A percentile compares a stretch with the other conserved stretches of the same genome.
Conservation (phyloP, 176 grass and related monocot species). For the Oryza australiensis region DNA sequence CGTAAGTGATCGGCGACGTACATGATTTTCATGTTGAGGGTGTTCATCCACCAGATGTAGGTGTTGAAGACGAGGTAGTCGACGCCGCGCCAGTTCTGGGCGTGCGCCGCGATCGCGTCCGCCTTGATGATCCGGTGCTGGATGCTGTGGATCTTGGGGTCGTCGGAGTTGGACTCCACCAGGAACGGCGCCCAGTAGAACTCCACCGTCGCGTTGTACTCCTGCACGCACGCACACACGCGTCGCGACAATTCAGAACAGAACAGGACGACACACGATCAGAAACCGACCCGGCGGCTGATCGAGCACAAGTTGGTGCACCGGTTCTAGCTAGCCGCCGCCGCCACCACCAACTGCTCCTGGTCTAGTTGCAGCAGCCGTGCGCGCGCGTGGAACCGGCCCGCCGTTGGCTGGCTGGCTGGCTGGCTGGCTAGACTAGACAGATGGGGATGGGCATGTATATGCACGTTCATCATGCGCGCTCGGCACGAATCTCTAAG, state of each 20-base stretch:
- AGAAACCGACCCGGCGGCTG: not conserved
- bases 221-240: conserved; percentile 10
- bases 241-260: not conserved
- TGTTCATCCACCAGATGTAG: conserved; percentile 90
- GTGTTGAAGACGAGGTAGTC: conserved; percentile 79
- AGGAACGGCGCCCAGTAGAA: conserved; percentile 96
- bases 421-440: not conserved
- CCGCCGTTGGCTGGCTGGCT: not conserved
- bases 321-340: conserved; percentile 1
- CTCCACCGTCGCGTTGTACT: conserved; percentile 70
- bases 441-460: not conserved
- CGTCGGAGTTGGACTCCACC: conserved; percentile 80
- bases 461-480: conserved; percentile 8
- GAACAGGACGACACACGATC: not conserved
- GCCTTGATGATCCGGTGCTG: conserved; percentile 66
- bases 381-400: not conserved
- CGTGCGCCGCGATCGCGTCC: conserved; percentile 53
- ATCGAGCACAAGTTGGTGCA: not conserved
- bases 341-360: not conserved
- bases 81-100: conserved; percentile 51
- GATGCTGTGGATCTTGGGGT: conserved; percentile 76
- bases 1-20: too few relatives aligned
- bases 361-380: not conserved
- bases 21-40: conserved; percentile 60
- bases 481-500: conserved; percentile 20